Percentiles rank a stretch among this genome's conserved stretches.
phyloP scores from a whole-genome alignment of 352 stramenopile species.

The Chrysophaeum taylorii region DNA sequence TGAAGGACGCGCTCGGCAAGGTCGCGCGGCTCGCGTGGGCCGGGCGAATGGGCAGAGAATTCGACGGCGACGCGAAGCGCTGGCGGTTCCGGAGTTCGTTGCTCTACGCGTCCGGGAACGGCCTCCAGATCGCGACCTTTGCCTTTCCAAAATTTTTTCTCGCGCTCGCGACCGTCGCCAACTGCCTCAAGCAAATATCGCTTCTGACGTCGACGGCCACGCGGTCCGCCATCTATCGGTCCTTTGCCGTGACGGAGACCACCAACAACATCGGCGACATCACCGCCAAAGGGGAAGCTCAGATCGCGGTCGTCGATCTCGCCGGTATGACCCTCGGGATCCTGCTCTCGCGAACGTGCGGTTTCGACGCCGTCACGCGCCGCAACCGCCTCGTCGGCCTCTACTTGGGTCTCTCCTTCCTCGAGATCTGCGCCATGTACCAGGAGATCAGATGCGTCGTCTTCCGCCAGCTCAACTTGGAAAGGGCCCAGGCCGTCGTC shows the following conservation, averaged over 20 bases:
- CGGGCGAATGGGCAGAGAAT: conserved; percentile 22
- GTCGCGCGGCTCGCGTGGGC: conserved; percentile 3
- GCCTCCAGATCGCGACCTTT: conserved; percentile 63
- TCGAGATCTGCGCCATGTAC: conserved; percentile 9
- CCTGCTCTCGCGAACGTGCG: conserved; percentile 19
- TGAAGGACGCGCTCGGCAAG: conserved; percentile 66
- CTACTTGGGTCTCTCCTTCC: neutral
- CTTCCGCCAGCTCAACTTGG: conserved; percentile 19
- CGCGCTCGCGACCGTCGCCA: conserved; percentile 55
- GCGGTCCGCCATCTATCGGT: conserved; percentile 54
- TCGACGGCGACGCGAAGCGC: conserved; percentile 63
- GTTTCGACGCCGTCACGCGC: neutral
- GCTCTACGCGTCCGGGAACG: conserved; percentile 56
- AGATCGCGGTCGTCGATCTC: conserved; percentile 66
- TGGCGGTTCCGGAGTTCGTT: conserved; percentile 55
- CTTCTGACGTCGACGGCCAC: conserved; percentile 63
- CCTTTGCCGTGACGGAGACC: conserved; percentile 22
- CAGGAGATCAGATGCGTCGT: conserved; percentile 18
- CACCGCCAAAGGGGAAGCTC: conserved; percentile 66
- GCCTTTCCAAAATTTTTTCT: conserved; percentile 56
- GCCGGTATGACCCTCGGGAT: conserved; percentile 46
- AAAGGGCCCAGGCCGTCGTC: neutral
- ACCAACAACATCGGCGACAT: conserved; percentile 69
- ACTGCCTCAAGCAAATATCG: conserved; percentile 63
- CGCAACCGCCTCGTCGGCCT: neutral